Base-by-base conservation (phyloP, 768 basidiomycete species). In the Auricularia sp. region DNA sequence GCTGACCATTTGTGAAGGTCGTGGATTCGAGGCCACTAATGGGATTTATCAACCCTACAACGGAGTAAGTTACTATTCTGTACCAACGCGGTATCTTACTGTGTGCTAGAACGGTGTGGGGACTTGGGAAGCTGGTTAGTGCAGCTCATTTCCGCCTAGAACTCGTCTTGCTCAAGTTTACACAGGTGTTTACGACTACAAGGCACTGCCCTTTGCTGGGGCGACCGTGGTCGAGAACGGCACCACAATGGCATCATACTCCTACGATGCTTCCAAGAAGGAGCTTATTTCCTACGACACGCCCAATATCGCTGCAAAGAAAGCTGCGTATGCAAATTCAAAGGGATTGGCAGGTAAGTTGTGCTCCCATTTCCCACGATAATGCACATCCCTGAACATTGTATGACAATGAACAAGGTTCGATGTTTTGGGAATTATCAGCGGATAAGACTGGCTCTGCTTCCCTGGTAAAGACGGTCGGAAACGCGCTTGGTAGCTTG, bases 251-350 rank as follows among this genome's bases (percentile, higher is more conserved):
- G 81, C 88, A 10, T 86, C 86, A 68, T 92, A 91, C 74, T 88
- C 88, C 16, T 93, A 92, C 74, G 84, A 92, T 72, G 71, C 84
- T 3, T 67, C 76, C 21, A 87, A 80, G 69, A 74, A 76, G 65
- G 88, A 90, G 70, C 80, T 92, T 24, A 85, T 93, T 37, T 86
- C 85, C 3, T 92, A 91, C 73, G 92, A 94, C 71, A 85, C 83
- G 0, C 89, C 88, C 18, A 77, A 83, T 68, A 85, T 91, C 69
- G 84, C 82, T 62, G 78, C 74, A 62, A 69, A 81, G 69, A 94
- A 94, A 74, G 82, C 84, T 2, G 79, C 85, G 62, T 92, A 92
- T 70, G 81, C 89, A 66, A 77, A 77, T 54, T 72, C 79, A 3
- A 81, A 85, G 14, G 81, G 81, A 4, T 78, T 92, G 69, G 87